Evolutionary conservation across 306 rosid species (phyloP), one percentile per base, ranked within the genome.

Genomic region (Corylus avellana): DNA sequence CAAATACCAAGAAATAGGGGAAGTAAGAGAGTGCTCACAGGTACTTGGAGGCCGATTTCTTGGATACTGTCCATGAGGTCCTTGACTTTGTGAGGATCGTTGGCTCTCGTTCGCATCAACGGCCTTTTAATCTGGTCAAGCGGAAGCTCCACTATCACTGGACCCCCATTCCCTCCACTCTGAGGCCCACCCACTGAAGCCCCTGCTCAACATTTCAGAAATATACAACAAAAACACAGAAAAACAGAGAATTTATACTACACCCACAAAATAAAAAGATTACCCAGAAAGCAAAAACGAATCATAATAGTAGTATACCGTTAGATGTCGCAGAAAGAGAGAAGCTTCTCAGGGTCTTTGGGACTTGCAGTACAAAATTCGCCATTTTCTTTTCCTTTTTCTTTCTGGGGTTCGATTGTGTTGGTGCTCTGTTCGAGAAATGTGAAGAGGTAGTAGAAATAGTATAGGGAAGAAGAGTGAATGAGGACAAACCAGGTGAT

Each of bases 11-110:
- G 67, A 59, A 56, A 4, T 74, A 68, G 32, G 51, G 39, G 20
- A 76, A 76, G 48, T 48, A 46, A 77, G 66, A 14, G 74, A 82
- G 57, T 73, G 50, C 77, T 82, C 80, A 94, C 98, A 71, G 98
- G 98, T 54, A 90, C 92, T 89, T 92, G 98, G 66, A 95, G 98
- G 20, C 98, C 98, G 69, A 92, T 95, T 83, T 88, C 84, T 72
- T 82, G 49, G 58, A 95, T 95, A 80, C 98, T 95, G 56, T 92
- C 94, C 98, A 91, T 90, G 1, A 95, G 89, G 32, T 92, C 89
- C 77, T 91, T 77, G 66, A 95, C 98, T 85, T 95, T 95, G 75
- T 14, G 64, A 2, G 81, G 92, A 76, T 95, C 96, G 67, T 95
- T 95, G 76, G 90, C 48, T 87, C 98, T 91, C 6, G 98, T 95